Evolutionary conservation across 148 eudicot species (phyloP).

Genomic region (Camellia lanceoleosa): DNA sequence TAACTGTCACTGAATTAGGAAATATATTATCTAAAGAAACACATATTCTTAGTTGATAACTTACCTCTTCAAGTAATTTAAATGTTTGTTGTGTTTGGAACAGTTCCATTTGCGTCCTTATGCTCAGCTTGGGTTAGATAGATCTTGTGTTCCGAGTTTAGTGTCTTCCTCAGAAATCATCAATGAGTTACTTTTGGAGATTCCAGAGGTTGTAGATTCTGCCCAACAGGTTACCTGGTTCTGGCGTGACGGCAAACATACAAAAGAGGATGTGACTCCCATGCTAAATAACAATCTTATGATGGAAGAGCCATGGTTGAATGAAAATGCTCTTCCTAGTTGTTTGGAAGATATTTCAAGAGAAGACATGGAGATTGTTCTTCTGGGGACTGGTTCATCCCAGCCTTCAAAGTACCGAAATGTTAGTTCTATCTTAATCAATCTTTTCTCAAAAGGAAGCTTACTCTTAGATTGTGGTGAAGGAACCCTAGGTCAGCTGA

Average conservation of each 20-base stretch:
- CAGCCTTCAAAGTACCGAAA: conserved; percentile 96
- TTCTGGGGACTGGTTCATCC: conserved; percentile 93
- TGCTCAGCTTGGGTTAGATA: conserved; percentile 73
- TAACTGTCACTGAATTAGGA: too few relatives aligned
- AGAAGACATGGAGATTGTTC: conserved; percentile 94
- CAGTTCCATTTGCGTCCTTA: conserved; percentile 90
- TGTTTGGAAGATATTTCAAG: conserved; percentile 77
- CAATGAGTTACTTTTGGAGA: conserved; percentile 59
- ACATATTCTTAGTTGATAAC: too few relatives aligned
- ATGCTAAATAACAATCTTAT: conserved; percentile 11
- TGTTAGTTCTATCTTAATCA: conserved; percentile 79
- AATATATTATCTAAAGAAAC: too few relatives aligned
- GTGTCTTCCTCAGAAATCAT: conserved; percentile 42
- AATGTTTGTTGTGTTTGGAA: conserved; percentile 15
- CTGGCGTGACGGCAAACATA: conserved; percentile 32
- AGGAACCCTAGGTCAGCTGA: conserved; percentile 96
- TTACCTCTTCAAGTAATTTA: neutral
- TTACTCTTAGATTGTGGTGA: conserved; percentile 96
- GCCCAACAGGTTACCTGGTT: conserved; percentile 51
- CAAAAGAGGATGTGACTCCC: conserved; percentile 18
- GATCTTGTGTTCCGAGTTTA: conserved; percentile 50
- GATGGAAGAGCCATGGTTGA: conserved; percentile 75
- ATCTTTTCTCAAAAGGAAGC: conserved; percentile 86
- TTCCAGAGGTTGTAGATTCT: conserved; percentile 73
- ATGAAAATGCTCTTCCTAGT: conserved; percentile 53